Conservation (phyloP, 2,329 filamentous ascomycete species). For the Zasmidium cellare region DNA sequence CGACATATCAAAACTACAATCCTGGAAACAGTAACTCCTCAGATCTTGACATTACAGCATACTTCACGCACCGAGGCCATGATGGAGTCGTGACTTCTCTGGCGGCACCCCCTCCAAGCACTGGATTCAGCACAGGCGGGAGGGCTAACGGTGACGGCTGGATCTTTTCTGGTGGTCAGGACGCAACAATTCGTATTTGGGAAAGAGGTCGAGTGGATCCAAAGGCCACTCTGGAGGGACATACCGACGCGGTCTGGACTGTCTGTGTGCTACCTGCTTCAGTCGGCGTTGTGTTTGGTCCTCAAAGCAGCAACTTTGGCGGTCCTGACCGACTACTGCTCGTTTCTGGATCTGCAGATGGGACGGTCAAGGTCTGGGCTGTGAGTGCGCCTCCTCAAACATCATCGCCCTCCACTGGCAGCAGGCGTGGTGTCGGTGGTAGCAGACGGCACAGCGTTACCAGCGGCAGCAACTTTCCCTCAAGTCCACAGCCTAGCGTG, state of each 20-base stretch:
- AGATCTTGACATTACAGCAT: constrained; percentile 87
- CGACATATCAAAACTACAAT: constrained; percentile 62
- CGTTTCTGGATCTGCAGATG: constrained; percentile 89
- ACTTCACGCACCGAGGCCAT: constrained; percentile 94
- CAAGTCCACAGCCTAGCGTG: constrained; percentile 82
- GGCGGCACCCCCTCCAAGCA: constrained; percentile 81
- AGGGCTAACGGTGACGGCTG: constrained; percentile 89
- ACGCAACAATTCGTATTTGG: constrained; percentile 91
- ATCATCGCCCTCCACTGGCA: constrained; percentile 74
- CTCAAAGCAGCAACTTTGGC: constrained; percentile 65
- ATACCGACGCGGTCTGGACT: constrained; percentile 94
- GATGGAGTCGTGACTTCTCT: constrained; percentile 85
- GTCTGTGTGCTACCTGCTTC: constrained; percentile 88
- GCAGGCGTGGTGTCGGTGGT: constrained; percentile 67
- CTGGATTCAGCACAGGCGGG: constrained; percentile 86
- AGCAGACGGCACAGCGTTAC: constrained; percentile 90
- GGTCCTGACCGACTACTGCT: constrained; percentile 82
- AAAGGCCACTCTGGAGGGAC: constrained; percentile 85
- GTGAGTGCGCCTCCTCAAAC: constrained; percentile 87
- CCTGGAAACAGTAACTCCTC: constrained; percentile 55
- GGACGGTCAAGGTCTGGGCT: constrained; percentile 89
- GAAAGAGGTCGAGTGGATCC: constrained; percentile 91
- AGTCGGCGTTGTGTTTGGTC: constrained; percentile 75
- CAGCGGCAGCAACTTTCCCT: constrained; percentile 88
- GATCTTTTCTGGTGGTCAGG: constrained; percentile 97